Base-by-base conservation (phyloP, 768 basidiomycete species). In the Calvatia gigantea region DNA sequence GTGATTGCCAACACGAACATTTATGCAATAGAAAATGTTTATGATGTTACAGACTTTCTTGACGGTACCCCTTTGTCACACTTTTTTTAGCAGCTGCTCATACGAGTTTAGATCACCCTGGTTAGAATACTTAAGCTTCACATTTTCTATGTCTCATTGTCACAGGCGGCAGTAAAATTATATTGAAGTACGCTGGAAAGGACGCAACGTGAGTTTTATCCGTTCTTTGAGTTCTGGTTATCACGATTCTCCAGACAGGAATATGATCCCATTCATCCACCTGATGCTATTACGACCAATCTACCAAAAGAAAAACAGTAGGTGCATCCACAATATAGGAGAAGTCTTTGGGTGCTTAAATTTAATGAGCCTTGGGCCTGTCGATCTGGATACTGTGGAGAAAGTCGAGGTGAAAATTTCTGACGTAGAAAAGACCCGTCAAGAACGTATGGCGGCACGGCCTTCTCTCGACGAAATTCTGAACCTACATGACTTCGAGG, bases 401-500 rank as follows among this genome's bases (percentile, higher is more conserved):
- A 83, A 80, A 64, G 77, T 82, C 3, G 75, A 83, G 51, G 80
- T 85, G 48, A 75, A 78, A 53, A 73, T 91, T 19, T 86, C 88
- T 0, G 80, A 85, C 23, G 83, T 80, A 56, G 90, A 95, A 66
- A 86, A 82, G 65, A 82, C 76, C 2, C 83, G 90, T 3, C 81
- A 83, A 62, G 75, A 78, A 11, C 79, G 87, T 17, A 65, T 87
- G 23, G 71, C 76, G 14, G 77, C 81, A 21, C 78, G 89, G 49
- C 93, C 94, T 7, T 77, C 84, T 0, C 75, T 97, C 12, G 79
- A 79, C 44, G 89, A 90, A 68, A 85, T 96, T 49, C 74, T 98
- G 27, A 95, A 89, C 64, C 70, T 98, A 64, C 94, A 98, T 69
- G 95, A 98, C 69, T 97, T 98, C 64, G 95, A 98, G 79, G 92